Percentiles rank a stretch among this genome's conserved stretches.
Conservation (phyloP, 768 basidiomycete genomes). For the Serendipita vermifera region DNA sequence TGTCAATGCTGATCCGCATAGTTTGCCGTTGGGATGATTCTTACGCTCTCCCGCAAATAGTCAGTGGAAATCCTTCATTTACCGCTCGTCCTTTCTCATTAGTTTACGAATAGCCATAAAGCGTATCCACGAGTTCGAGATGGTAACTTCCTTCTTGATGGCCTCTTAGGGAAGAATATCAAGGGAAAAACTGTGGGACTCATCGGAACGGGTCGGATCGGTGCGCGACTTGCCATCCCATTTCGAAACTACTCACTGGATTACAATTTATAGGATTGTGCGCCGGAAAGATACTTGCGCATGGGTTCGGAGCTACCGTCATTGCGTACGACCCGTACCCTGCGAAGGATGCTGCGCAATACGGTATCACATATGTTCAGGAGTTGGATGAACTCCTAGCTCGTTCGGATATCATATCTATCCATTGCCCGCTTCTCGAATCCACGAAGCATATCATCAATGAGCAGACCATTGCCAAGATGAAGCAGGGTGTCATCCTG, state of each 20-base stretch:
- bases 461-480: constrained; percentile 17
- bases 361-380: constrained; percentile 16
- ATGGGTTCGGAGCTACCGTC: constrained; percentile 22
- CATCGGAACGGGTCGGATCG: constrained; percentile 26
- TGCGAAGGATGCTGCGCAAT: constrained; percentile 9
- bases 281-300: constrained; percentile 20
- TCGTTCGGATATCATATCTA: constrained; percentile 22
- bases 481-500: constrained; percentile 21
- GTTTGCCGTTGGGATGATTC: constrained; percentile 18
- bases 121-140: constrained; percentile 16
- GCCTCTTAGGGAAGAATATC: constrained; percentile 18
- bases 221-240: background rate
- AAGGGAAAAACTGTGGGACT: constrained; percentile 24
- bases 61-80: constrained; percentile 4
- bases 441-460: constrained; percentile 21
- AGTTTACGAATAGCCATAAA: constrained; percentile 17
- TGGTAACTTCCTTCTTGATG: constrained; percentile 18
- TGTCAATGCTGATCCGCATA: background rate
- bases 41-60: constrained; percentile 18
- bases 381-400: constrained; percentile 21
- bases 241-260: background rate
- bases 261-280: constrained; percentile 16
- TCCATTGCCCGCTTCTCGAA: constrained; percentile 25
- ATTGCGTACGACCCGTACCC: constrained; percentile 22
- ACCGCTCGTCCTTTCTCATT: background rate